Evolutionary conservation across 164 flowering plant species (phyloP), one percentile per base, ranked within the genome.

Genomic region (Vitis rotundifolia): DNA sequence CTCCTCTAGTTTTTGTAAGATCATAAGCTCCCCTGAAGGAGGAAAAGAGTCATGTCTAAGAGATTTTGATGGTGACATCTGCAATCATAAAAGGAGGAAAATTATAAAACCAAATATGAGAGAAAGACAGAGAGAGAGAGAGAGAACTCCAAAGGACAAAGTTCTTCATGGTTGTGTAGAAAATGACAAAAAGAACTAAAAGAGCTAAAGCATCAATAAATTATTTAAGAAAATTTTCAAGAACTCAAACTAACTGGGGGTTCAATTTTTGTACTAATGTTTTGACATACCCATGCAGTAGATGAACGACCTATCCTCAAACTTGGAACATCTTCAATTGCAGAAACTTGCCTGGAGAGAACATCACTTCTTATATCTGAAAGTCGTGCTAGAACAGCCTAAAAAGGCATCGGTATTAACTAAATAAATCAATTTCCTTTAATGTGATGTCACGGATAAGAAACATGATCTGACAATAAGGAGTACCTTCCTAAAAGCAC

Each of bases 311-410:
- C 79, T 5, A 74, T 53, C 66, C 80, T 77, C 76, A 74, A 72
- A 78, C 26, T 83, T 59, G 85, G 79, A 74, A 69, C 37, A 61
- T 86, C 89, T 57, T 84, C 90, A 63, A 61, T 66, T 47, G 74
- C 55, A 15, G 76, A 73, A 60, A 67, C 66, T 63, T 75, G 79
- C 48, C 70, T 67, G 47, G 79, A 69, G 52, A 77, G 75, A 62
- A 53, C 76, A 55, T 88, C 90, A 61, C 56, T 83, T 70, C 80
- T 90, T 83, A 92, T 78, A 48, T 70, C 80, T 69, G 97, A 76
- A 63, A 90, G 89, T 14, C 75, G 89, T 16, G 77, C 79, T 51
- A 90, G 74, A 77, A 90, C 89, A 82, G 90, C 97, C 97, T 92
- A 83, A 63, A 62, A 68, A 59, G 50, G 68, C 60, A 78, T 49